A percentile compares a stretch with the other conserved stretches of the same genome.
Evolutionary conservation across 805 yeast species (phyloP).

Genomic region (Hanseniaspora pseudoguilliermondii): DNA sequence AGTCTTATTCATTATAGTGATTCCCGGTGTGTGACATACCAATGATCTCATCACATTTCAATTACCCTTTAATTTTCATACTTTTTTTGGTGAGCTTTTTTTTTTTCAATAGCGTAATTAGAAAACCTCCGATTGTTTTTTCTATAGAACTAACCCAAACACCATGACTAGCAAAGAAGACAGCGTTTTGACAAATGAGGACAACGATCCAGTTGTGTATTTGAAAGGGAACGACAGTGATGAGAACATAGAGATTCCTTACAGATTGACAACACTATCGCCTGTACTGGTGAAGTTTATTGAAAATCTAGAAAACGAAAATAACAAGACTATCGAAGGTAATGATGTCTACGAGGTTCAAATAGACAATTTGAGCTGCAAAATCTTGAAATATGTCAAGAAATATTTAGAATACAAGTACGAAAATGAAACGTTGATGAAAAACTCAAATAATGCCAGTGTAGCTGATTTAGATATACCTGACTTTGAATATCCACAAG

Average conservation of each 20-base stretch:
- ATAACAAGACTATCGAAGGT: not conserved
- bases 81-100: too few relatives aligned
- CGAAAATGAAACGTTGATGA: constrained; percentile 34
- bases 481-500: constrained; percentile 85
- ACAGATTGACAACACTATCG: constrained; percentile 48
- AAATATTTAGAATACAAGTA: constrained; percentile 71
- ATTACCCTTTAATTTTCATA: not conserved
- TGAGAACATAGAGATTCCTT: constrained; percentile 61
- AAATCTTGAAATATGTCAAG: constrained; percentile 61
- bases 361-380: constrained; percentile 33
- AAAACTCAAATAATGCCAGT: constrained; percentile 31
- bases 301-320: not conserved
- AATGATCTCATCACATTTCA: too few relatives aligned
- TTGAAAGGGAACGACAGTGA: constrained; percentile 61
- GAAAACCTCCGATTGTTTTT: not conserved
- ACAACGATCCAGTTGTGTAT: constrained; percentile 24
- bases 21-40: too few relatives aligned
- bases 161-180: not conserved
- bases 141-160: constrained; percentile 9
- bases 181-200: not conserved
- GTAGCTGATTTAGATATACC: constrained; percentile 45
- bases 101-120: too few relatives aligned
- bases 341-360: constrained; percentile 31
- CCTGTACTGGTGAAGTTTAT: constrained; percentile 8
- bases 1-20: too few relatives aligned